Percentiles rank a stretch among this genome's conserved stretches.
Evolutionary conservation across 768 basidiomycete species (phyloP).

Genomic region (Amanita rimosa): DNA sequence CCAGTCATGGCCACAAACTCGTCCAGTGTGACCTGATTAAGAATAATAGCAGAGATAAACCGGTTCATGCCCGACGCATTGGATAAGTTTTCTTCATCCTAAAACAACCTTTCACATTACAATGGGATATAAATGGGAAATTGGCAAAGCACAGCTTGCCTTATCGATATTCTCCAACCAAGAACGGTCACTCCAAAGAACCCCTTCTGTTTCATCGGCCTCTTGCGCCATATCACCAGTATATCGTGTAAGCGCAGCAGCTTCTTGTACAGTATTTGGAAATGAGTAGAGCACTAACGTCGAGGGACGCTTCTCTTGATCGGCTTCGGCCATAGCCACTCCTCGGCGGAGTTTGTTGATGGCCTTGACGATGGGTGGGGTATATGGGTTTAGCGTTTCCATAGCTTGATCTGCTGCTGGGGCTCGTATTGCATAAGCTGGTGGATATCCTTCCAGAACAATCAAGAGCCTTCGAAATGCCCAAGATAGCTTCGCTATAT

Average conservation of each 20-base stretch:
- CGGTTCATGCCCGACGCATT: slow-evolving; percentile 52
- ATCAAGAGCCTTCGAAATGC: slow-evolving; percentile 42
- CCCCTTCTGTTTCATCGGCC: slow-evolving; percentile 28
- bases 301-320: slow-evolving; percentile 31
- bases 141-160: slow-evolving; percentile 17
- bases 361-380: slow-evolving; percentile 57
- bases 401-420: not conserved
- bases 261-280: slow-evolving; percentile 46
- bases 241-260: slow-evolving; percentile 40
- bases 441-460: slow-evolving; percentile 59
- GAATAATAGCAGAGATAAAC: slow-evolving; percentile 56
- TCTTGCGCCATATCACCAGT: slow-evolving; percentile 50
- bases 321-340: slow-evolving; percentile 51
- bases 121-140: not conserved
- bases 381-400: slow-evolving; percentile 35
- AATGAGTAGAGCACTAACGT: slow-evolving; percentile 47
- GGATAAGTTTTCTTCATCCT: slow-evolving; percentile 57
- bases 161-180: slow-evolving; percentile 58
- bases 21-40: slow-evolving; percentile 41
- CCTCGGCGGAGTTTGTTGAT: slow-evolving; percentile 58
- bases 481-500: slow-evolving; percentile 52
- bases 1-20: slow-evolving; percentile 42
- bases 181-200: slow-evolving; percentile 44
- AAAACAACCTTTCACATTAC: no score
- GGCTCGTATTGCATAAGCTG: slow-evolving; percentile 19